Conservation (phyloP, 352 stramenopile genomes). For the Phytophthora sp. region DNA sequence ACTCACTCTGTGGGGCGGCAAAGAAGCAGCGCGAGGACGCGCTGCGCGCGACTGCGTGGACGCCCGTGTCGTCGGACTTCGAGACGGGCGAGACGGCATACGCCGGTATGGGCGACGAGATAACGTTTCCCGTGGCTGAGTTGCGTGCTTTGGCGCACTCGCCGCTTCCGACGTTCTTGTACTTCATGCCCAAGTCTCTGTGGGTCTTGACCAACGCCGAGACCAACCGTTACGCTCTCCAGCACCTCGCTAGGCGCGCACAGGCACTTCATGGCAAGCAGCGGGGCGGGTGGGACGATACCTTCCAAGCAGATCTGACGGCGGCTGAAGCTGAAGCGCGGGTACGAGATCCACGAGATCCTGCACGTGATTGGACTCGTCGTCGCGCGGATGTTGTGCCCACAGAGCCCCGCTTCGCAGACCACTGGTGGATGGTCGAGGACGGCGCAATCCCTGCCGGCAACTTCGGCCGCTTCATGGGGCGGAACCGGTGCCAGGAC, state of each 20-base stretch:
- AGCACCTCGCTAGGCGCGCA: conserved; percentile 14
- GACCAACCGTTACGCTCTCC: conserved; percentile 32
- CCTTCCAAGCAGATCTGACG: conserved; percentile 5
- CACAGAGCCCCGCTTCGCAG: conserved; percentile 23
- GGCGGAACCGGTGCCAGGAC: neutral
- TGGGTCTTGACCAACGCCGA: conserved; percentile 16
- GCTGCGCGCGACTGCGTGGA: conserved; percentile 8
- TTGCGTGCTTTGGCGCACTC: no score
- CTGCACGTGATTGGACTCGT: conserved; percentile 32
- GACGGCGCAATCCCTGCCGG: conserved; percentile 19
- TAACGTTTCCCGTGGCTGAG: neutral
- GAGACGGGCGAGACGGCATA: neutral
- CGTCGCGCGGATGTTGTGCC: conserved; percentile 32
- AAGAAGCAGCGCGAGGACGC: neutral
- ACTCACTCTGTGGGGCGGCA: neutral
- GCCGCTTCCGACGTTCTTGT: conserved; percentile 39
- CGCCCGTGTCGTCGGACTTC: neutral
- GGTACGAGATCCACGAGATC: conserved; percentile 24
- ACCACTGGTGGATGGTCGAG: conserved; percentile 26
- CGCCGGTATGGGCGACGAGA: neutral
- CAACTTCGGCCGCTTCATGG: conserved; percentile 14
- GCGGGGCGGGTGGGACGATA: neutral
- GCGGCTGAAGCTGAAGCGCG: conserved; percentile 9
- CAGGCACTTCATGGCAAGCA: neutral
- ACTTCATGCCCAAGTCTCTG: conserved; percentile 27